Percentiles rank a stretch among this genome's conserved stretches.
These are phyloP conservation scores for Cladophialophora bantiana DNA, from an alignment of 2,329 filamentous ascomycete genomes.

Conservation along the genomic window DNA sequence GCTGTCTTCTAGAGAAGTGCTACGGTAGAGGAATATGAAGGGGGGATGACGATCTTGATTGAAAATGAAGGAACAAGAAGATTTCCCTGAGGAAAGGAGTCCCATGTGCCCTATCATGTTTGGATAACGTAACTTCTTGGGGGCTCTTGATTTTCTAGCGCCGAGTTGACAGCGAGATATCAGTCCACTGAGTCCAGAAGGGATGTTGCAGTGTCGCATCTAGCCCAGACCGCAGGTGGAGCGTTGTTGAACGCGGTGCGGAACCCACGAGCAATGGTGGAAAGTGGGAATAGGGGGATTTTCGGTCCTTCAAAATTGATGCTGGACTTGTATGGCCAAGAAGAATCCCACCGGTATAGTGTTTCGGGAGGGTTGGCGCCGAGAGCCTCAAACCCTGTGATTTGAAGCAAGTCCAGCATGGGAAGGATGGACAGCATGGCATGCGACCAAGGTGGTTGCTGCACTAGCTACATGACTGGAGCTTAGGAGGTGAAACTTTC, in stretches of 20 bases:
- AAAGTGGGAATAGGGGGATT: conserved; percentile 12
- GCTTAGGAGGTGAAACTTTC: background rate
- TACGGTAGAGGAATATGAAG: background rate
- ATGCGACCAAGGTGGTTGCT: background rate
- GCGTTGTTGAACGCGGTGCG: background rate
- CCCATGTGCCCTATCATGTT: background rate
- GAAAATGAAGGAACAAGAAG: background rate
- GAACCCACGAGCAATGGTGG: conserved; percentile 5
- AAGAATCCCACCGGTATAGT: background rate
- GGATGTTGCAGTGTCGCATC: conserved; percentile 7
- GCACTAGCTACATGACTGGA: background rate
- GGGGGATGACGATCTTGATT: background rate
- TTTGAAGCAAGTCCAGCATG: background rate
- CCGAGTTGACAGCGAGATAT: background rate
- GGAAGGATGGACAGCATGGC: background rate
- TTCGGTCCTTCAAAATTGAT: background rate
- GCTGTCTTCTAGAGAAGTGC: background rate
- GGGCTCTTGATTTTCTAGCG: background rate
- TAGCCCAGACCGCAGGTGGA: conserved; percentile 9
- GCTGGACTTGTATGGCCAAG: conserved; percentile 1
- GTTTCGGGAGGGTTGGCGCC: background rate
- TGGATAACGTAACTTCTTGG: background rate
- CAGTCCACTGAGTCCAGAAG: background rate
- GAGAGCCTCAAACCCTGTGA: background rate
- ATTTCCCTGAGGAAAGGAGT: background rate